Evolutionary conservation across 1,284 basidiomycete genomes (phyloP).

Genomic region (Gymnopus androsaceus): DNA sequence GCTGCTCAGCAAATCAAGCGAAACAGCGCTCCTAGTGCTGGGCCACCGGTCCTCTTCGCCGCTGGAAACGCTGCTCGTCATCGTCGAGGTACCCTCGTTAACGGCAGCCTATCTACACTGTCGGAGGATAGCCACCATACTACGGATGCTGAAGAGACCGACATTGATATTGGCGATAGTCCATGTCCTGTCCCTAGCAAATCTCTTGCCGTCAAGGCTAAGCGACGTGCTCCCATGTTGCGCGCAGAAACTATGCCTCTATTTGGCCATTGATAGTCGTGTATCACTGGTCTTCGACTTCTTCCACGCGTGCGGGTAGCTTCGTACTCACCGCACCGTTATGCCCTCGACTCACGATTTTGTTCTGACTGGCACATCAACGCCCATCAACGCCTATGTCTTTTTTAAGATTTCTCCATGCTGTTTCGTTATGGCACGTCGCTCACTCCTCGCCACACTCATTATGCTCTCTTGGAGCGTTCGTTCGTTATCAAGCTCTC

Average conservation of each 20-base stretch:
- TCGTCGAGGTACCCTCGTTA: conserved; percentile 43
- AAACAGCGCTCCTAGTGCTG: conserved; percentile 58
- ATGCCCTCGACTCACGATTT: conserved; percentile 7
- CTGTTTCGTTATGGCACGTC: conserved; percentile 16
- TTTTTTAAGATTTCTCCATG: conserved; percentile 8
- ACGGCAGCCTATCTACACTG: conserved; percentile 53
- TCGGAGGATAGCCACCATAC: conserved; percentile 60
- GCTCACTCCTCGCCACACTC: conserved; percentile 17
- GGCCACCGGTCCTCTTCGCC: conserved; percentile 58
- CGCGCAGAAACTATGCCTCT: conserved; percentile 63
- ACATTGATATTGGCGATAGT: conserved; percentile 76
- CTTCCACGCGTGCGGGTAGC: not conserved
- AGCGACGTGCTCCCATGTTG: conserved; percentile 50
- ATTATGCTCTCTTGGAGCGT: conserved; percentile 12
- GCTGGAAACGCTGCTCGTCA: conserved; percentile 64
- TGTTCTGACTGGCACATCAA: conserved; percentile 9
- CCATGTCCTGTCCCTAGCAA: conserved; percentile 78
- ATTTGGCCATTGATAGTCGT: conserved; percentile 24
- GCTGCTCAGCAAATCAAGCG: conserved; percentile 51
- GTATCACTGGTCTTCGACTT: conserved; percentile 5
- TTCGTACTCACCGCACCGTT: not conserved
- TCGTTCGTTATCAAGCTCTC: conserved; percentile 5
- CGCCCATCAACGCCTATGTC: not conserved
- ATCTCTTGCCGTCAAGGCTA: conserved; percentile 50
- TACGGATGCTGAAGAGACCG: conserved; percentile 66